phyloP scores from a whole-genome alignment of 2,329 filamentous ascomycete species.

The Ceratocystis colombiana region DNA sequence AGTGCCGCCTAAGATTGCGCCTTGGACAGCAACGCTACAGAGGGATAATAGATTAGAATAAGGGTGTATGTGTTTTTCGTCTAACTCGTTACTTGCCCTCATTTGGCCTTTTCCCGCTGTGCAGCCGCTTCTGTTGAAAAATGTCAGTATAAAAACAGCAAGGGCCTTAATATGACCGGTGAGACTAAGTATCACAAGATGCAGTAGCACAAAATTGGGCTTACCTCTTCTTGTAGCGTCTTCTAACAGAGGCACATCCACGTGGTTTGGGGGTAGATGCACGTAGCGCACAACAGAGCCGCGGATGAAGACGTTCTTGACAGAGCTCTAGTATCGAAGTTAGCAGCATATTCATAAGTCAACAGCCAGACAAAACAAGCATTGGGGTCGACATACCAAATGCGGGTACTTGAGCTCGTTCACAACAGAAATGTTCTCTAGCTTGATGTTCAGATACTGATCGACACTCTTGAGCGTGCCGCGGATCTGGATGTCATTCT shows the following conservation, averaged over 20 bases:
- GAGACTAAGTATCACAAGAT: no score
- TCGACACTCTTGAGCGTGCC: constrained; percentile 95
- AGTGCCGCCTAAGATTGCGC: constrained; percentile 4
- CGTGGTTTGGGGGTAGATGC: constrained; percentile 68
- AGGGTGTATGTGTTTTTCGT: constrained; percentile 5
- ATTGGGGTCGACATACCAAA: constrained; percentile 46
- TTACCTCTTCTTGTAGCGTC: constrained; percentile 81
- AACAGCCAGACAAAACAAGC: background rate
- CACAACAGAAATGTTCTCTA: constrained; percentile 86
- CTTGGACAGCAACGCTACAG: constrained; percentile 14
- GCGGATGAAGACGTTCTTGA: constrained; percentile 93
- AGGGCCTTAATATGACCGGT: background rate
- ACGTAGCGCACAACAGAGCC: constrained; percentile 90
- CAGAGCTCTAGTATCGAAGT: constrained; percentile 46
- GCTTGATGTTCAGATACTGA: constrained; percentile 98
- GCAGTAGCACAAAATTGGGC: constrained; percentile 25
- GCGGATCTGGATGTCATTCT: constrained; percentile 96
- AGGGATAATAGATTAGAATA: constrained; percentile 16
- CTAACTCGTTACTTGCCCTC: constrained; percentile 26
- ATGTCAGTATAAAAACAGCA: constrained; percentile 9
- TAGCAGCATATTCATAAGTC: background rate
- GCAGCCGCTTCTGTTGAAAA: constrained; percentile 44
- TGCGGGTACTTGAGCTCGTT: constrained; percentile 94
- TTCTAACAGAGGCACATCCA: constrained; percentile 78
- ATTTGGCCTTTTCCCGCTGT: constrained; percentile 49